Base-by-base conservation (phyloP, 148 eudicot genomes). In the Persicaria tinctoria region DNA sequence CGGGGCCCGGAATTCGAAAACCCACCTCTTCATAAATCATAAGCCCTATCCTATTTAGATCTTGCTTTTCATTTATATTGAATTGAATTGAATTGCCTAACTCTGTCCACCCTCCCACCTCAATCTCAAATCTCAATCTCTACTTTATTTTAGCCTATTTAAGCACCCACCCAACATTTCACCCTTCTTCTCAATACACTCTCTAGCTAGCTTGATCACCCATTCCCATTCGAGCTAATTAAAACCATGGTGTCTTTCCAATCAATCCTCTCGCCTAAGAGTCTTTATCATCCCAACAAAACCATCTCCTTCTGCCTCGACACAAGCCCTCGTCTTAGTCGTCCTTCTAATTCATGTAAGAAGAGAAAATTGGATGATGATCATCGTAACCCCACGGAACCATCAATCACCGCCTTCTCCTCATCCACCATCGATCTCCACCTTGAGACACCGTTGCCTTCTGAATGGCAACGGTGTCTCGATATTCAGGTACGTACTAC, bases 391-490 rank as follows among this genome's bases (percentile, higher is more conserved):
- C 27, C 80, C 62, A 77, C 79, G 1, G 13, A 3, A 60, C 16
- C 27, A 60, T 4, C 71, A 38, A 38, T 32, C 47, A 68, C 13
- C 3, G 9, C 10, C 14, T 20, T 18, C 51, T 8, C 20, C 1
- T n/a, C 86, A 5, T 78, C 81, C 46, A 83, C 81, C 16, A 70
- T 82, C 13, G 83, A 86, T 48, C 86, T 85, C 4, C 84, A 82
- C 38, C 88, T 81, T 47, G 85, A 88, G 75, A 85, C 89, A 41
- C 93, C 88, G 6, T 73, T 90, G 62, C 91, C 96, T 6, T 85
- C 82, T 5, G 96, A 87, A 79, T 93, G 96, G 97, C 97, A 90
- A 79, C 82, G 92, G 14, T 93, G 93, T 74, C 96, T 93, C 32
- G 92, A 93, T 77, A 90, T 93, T 70, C 83, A 93, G 97, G 97